phyloP scores from a whole-genome alignment of 768 basidiomycete genomes.

The Cystofilobasidium bisporidii region DNA sequence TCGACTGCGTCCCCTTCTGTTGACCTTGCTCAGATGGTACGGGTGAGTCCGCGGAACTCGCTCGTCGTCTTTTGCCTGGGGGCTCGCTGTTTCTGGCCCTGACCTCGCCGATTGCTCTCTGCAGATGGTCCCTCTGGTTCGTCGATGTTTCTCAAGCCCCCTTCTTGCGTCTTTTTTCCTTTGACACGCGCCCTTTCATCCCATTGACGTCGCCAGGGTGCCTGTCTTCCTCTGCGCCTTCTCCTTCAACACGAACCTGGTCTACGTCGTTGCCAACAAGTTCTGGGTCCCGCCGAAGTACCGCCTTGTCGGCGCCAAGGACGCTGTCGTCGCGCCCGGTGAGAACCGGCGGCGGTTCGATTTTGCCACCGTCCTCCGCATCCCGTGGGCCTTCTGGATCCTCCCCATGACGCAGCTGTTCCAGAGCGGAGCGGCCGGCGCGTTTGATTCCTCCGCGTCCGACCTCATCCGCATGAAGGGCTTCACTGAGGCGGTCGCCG shows the following conservation, averaged over 20 bases:
- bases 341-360: background rate
- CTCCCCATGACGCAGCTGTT: constrained; percentile 28
- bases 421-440: constrained; percentile 25
- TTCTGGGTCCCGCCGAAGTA: background rate
- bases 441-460: constrained; percentile 9
- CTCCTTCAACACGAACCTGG: constrained; percentile 2
- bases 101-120: no score
- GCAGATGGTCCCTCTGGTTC: no score
- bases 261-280: constrained; percentile 7
- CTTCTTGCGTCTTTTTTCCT: background rate
- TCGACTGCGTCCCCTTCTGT: background rate
- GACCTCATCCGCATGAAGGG: constrained; percentile 25
- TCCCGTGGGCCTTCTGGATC: constrained; percentile 19
- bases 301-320: constrained; percentile 1
- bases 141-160: background rate
- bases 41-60: no score
- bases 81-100: no score
- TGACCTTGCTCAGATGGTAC: background rate
- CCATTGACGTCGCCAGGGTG: background rate
- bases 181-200: background rate
- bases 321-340: background rate
- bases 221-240: constrained; percentile 9
- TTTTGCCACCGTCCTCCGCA: background rate
- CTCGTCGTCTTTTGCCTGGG: no score
- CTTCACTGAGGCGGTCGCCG: background rate